These are phyloP conservation scores for Oxalis stricta DNA, from an alignment of 441 rosid species.

Conservation along the genomic window DNA sequence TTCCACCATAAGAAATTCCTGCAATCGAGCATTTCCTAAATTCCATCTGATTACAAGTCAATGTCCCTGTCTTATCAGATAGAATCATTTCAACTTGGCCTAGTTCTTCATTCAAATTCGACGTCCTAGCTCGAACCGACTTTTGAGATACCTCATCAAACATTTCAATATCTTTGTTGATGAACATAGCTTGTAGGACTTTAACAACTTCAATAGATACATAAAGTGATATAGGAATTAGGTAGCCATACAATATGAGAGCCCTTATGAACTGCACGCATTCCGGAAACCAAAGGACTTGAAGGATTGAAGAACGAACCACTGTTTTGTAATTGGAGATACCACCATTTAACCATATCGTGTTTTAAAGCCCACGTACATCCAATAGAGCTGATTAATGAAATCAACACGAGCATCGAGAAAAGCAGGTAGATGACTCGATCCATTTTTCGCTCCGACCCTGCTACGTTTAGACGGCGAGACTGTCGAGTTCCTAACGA, in stretches of 20 bases:
- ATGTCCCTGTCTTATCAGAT: conserved; percentile 78
- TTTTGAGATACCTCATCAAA: conserved; percentile 38
- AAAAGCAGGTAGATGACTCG: conserved; percentile 51
- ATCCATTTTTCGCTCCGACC: conserved; percentile 62
- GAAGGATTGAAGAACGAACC: conserved; percentile 27
- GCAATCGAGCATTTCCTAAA: conserved; percentile 75
- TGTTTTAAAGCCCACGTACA: conserved; percentile 22
- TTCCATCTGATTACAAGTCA: conserved; percentile 87
- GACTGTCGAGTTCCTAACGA: conserved; percentile 41
- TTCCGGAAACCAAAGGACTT: conserved; percentile 27
- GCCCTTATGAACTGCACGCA: conserved; percentile 44
- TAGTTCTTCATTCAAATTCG: conserved; percentile 69
- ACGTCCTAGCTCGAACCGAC: conserved; percentile 59
- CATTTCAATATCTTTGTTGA: conserved; percentile 53
- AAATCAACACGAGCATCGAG: conserved; percentile 36
- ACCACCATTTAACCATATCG: conserved; percentile 52
- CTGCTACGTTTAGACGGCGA: conserved; percentile 61
- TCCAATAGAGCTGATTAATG: conserved; percentile 39
- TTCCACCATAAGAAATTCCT: conserved; percentile 50
- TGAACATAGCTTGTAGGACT: conserved; percentile 56
- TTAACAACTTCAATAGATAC: conserved; percentile 82
- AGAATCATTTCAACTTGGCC: conserved; percentile 72
- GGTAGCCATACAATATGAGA: conserved; percentile 59
- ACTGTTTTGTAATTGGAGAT: conserved; percentile 19
- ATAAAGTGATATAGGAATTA: conserved; percentile 74